Base-by-base conservation (phyloP, 2,329 filamentous ascomycete genomes). In the Alternaria triticimaculans region DNA sequence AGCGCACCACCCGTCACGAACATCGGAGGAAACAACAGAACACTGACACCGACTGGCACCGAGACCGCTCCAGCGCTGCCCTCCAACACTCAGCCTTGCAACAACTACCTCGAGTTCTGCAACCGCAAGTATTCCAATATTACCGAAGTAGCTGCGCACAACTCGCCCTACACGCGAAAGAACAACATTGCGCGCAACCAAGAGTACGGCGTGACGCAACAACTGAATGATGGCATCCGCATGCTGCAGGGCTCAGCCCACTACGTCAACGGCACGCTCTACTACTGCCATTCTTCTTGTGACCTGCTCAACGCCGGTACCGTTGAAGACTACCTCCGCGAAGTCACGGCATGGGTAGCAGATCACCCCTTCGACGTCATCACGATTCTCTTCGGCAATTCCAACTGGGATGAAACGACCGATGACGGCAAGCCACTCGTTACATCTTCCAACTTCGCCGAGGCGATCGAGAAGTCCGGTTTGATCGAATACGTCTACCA, bases 261-360 rank as follows among this genome's bases (percentile, higher is more conserved):
- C 69, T 80, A 79, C 30, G 76, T 84, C 48, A 89, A 90, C 69
- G 83, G 82, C 23, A 89, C 87, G 0, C 79, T 91, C 49, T 91
- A 93, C 80, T 93, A 94, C 75, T 98, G 95, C 81, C 95, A 98
- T 79, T 93, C 92, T 2, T 90, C 87, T 43, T 98, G 95, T 81
- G 88, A 95, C 71, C 84, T 97, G 4, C 87, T 97, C 26, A 91
- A 97, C 70, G 92, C 89, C 6, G 95, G 95, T 0, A 90, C 92
- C 3, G 90, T 96, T 44, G 89, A 90, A 62, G 84, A 87, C 56
- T 96, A 93, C 82, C 87, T 97, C 26, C 83, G 83, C 9, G 84
- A 85, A 4, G 91, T 97, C 10, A 85, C 85, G 25, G 78, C 83
- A 54, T 98, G 94, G 94, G 88, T 97, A 2, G 85, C 87, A 14